Percentiles rank a stretch among this genome's conserved stretches.
Conservation (phyloP, 805 yeast genomes). For the Kuraishia piskuri region DNA sequence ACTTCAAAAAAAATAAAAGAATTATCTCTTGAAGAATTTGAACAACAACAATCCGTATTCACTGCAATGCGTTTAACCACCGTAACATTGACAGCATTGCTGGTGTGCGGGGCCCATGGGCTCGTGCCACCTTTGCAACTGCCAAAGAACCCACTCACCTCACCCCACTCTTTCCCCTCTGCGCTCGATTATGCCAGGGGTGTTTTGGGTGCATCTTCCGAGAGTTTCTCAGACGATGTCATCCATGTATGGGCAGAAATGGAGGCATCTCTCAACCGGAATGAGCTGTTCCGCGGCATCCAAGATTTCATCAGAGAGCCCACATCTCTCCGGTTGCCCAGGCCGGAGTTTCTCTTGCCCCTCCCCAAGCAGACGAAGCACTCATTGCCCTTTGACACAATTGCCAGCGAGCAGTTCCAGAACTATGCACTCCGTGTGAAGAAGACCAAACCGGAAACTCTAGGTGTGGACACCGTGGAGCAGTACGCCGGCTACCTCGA, state of each 20-base stretch:
- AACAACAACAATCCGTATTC: too few species aligned
- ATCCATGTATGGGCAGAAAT: background rate
- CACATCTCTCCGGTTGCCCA: background rate
- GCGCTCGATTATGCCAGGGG: background rate
- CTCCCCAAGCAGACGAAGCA: background rate
- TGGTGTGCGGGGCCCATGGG: background rate
- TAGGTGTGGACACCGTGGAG: constrained; percentile 54
- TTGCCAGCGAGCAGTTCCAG: constrained; percentile 21
- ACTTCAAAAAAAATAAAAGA: too few species aligned
- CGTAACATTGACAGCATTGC: background rate
- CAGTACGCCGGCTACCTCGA: constrained; percentile 72
- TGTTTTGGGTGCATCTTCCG: background rate
- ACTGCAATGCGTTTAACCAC: background rate
- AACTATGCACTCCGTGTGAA: constrained; percentile 43
- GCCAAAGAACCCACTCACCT: background rate
- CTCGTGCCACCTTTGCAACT: background rate
- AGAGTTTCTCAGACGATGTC: background rate
- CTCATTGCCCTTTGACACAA: background rate
- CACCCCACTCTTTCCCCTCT: background rate
- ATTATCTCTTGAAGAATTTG: too few species aligned
- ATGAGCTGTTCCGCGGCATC: background rate
- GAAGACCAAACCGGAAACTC: constrained; percentile 34
- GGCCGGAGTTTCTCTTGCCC: background rate
- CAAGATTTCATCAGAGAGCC: background rate
- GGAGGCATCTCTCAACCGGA: background rate